Base-by-base conservation (phyloP, 1,139 yeast species). In the Kodamaea alishanica region DNA sequence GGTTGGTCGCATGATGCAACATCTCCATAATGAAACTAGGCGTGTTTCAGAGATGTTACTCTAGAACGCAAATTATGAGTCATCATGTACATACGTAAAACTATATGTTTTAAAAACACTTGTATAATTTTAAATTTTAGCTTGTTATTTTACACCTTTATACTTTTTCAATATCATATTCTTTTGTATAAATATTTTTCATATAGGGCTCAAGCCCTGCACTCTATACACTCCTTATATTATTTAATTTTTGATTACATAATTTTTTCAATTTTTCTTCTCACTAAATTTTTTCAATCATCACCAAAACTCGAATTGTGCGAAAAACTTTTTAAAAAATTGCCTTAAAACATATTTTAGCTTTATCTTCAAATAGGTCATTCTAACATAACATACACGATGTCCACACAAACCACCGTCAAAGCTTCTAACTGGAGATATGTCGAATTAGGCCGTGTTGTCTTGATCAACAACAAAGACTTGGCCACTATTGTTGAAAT, bases 401-500 rank as follows among this genome's bases (percentile, higher is more conserved):
- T 67, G 74, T 63, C 71, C 48, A 47, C 62, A 47, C 51, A 62
- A 58, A 60, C 95, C 70, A 77, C 85, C 69, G 94, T 90, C 74
- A 85, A 86, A 80, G 86, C 95, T 73, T 80, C 95, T 75, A 87
- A 86, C 90, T 90, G 97, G 97, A 88, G 97, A 85, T 84, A 80
- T 71, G 98, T 94, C 72, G 96, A 92, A 81, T 86, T 90, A 68
- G 99, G 99, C 73, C 96, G 98, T 80, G 88, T 94, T 70, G 96
- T 90, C 75, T 84, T 90, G 69, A 70, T 92, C 71, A 75, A 81
- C 81, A 77, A 81, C 77, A 84, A 86, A 76, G 65, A 67, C 49
- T 79, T 90, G 68, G 97, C 97, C 65, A 77, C 95, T 69, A 81
- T 90, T 65, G 96, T 89, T 65, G 98, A 94, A 81, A 88, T 94